Evolutionary conservation across 257 asterid genomes (phyloP), one percentile per base, ranked within the genome.

Genomic region (Rubia yunnanensis): DNA sequence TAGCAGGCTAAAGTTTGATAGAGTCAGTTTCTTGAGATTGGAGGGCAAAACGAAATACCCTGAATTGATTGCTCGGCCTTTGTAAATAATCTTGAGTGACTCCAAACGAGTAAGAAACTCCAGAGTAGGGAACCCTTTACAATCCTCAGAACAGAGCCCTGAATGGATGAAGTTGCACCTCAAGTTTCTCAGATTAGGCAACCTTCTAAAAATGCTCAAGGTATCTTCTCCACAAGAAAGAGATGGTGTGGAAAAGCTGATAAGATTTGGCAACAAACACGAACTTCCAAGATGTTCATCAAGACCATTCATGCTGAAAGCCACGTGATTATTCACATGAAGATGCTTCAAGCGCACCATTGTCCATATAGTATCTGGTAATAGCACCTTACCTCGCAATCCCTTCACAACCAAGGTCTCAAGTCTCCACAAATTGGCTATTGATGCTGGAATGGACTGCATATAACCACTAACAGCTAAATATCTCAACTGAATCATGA

Each of bases 321-420:
- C n/a, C 10, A 44, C 58, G 11, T 48, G 27, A n/a, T 4, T n/a
- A 46, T 17, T 41, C 8, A 72, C 55, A 22, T 32, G 62, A 30
- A 72, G 28, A 58, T 72, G 67, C 67, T 71, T 53, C 17, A 72
- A 26, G 3, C 48, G 65, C 27, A 4, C 48, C 72, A 72, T 66
- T 26, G 10, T 28, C 67, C 41, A 59, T 17, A 66, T 59, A 8
- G 70, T 53, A 2, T 48, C 24, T 0, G 76, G 76, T 22, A 72
- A 24, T n/a, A n/a, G 26, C 10, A 71, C 65, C 26, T 35, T 30
- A 2, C 38, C 10, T 0, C 38, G 24, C 0, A 24, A 26, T 31
- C 60, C 61, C 5, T 20, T 26, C 2, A 71, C 27, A 18, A 71
- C 14, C 30, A 71, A 26, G 5, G 65, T 64, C 50, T 71, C 61